Evolutionary conservation across 1,139 yeast species (phyloP).

Genomic region (Hyphopichia fennica): DNA sequence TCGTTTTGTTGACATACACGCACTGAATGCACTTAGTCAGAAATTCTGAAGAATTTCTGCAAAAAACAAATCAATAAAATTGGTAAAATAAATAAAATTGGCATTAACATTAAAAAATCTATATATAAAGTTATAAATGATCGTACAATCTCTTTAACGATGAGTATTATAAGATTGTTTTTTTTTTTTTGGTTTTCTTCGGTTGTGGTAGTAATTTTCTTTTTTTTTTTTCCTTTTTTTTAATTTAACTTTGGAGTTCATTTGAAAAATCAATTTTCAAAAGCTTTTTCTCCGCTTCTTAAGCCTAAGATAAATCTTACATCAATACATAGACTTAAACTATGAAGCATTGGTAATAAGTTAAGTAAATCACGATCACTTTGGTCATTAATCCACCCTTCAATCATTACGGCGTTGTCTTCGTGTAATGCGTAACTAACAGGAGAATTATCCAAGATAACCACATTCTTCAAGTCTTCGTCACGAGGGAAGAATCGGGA

Average conservation of each 20-base stretch:
- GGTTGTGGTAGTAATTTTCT: too few species aligned
- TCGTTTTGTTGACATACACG: too few species aligned
- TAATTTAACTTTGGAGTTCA: background rate
- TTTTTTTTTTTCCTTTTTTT: background rate
- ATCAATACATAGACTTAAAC: slow-evolving; percentile 78
- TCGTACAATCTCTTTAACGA: too few species aligned
- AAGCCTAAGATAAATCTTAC: slow-evolving; percentile 80
- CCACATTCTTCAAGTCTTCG: slow-evolving; percentile 68
- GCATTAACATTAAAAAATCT: background rate
- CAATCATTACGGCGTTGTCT: slow-evolving; percentile 86
- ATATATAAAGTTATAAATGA: background rate
- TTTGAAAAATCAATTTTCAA: slow-evolving; percentile 33
- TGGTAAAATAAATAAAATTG: too few species aligned
- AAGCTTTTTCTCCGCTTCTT: slow-evolving; percentile 73
- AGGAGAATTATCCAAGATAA: slow-evolving; percentile 91
- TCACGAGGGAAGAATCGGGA: slow-evolving; percentile 43
- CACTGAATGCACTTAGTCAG: too few species aligned
- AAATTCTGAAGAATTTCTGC: too few species aligned
- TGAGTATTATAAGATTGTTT: too few species aligned
- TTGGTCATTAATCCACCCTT: slow-evolving; percentile 98
- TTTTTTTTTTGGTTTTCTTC: too few species aligned
- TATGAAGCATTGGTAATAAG: slow-evolving; percentile 76
- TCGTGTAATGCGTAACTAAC: slow-evolving; percentile 81
- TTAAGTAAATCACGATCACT: slow-evolving; percentile 80
- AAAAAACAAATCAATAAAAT: background rate